Conservation (phyloP, 139 green algal species). For the Mesotaenium endlicherianum region DNA sequence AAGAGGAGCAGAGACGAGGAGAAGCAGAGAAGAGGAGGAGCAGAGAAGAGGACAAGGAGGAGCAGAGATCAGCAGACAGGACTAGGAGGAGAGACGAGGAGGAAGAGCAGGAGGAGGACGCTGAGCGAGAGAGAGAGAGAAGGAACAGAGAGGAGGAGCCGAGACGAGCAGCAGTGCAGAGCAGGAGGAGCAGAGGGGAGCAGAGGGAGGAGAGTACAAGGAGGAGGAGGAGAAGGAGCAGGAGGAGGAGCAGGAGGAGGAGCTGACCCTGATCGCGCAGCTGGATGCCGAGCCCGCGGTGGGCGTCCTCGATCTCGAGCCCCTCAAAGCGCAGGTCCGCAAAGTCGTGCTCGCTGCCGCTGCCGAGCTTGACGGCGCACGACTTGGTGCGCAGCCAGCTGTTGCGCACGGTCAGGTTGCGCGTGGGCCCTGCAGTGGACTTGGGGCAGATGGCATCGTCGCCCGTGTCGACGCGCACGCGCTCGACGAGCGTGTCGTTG, state of each 20-base stretch:
- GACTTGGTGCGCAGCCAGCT: slow-evolving; percentile 34
- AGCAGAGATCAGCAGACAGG: too few species aligned
- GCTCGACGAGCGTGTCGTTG: slow-evolving; percentile 30
- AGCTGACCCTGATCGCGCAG: slow-evolving; percentile 19
- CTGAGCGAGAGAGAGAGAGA: not conserved
- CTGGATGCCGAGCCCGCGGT: slow-evolving; percentile 26
- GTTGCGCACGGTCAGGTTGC: slow-evolving; percentile 10
- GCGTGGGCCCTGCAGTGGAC: not conserved
- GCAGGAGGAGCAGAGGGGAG: too few species aligned
- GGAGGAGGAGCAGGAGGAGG: not conserved
- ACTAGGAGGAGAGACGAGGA: too few species aligned
- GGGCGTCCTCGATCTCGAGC: slow-evolving; percentile 14
- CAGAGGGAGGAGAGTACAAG: too few species aligned
- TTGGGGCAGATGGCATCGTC: slow-evolving; percentile 37
- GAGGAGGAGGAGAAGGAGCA: not conserved
- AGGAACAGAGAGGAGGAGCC: not conserved
- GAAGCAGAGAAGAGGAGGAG: too few species aligned
- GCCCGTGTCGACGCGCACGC: slow-evolving; percentile 11
- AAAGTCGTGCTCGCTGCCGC: slow-evolving; percentile 32
- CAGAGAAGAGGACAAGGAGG: too few species aligned
- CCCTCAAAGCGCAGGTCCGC: slow-evolving; percentile 15
- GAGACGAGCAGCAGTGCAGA: not conserved
- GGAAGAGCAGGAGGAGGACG: too few species aligned
- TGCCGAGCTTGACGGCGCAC: slow-evolving; percentile 34
- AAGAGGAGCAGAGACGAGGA: too few species aligned